Conservation (phyloP, 2,329 filamentous ascomycete genomes). For the Aspergillus quadricinctus region DNA sequence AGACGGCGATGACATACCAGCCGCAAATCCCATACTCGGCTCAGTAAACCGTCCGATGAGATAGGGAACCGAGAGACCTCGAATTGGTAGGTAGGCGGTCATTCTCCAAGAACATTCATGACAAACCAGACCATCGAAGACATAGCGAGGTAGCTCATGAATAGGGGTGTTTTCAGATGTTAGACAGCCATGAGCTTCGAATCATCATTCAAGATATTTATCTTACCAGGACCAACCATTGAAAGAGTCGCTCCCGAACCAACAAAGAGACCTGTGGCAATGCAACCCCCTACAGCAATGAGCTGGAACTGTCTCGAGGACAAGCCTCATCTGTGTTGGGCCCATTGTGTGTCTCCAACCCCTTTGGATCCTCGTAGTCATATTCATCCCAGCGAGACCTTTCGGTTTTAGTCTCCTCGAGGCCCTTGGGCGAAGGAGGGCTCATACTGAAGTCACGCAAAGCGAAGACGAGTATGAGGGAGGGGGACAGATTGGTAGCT, state of each 20-base stretch:
- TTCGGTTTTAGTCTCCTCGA: neutral
- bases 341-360: neutral
- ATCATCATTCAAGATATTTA: no score
- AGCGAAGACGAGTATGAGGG: neutral
- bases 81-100: conserved; percentile 53
- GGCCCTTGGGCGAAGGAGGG: neutral
- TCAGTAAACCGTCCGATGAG: conserved; percentile 54
- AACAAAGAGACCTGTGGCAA: conserved; percentile 51
- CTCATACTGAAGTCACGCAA: neutral
- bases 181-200: neutral
- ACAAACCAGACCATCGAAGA: conserved; percentile 36
- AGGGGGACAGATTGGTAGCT: neutral
- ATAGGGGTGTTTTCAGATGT: conserved; percentile 24
- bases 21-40: conserved; percentile 52
- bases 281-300: conserved; percentile 39
- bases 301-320: conserved; percentile 39
- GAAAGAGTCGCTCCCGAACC: conserved; percentile 46
- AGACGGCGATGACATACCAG: conserved; percentile 42
- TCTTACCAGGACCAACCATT: conserved; percentile 42
- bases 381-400: neutral
- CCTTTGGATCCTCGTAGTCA: neutral
- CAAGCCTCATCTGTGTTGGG: conserved; percentile 31
- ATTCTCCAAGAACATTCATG: conserved; percentile 53
- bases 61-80: conserved; percentile 51
- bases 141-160: conserved; percentile 37